Percentiles rank a stretch among this genome's conserved stretches.
These are phyloP conservation scores for Talaromyces proteolyticus DNA, from an alignment of 495 filamentous ascomycete species.

Conservation along the genomic window DNA sequence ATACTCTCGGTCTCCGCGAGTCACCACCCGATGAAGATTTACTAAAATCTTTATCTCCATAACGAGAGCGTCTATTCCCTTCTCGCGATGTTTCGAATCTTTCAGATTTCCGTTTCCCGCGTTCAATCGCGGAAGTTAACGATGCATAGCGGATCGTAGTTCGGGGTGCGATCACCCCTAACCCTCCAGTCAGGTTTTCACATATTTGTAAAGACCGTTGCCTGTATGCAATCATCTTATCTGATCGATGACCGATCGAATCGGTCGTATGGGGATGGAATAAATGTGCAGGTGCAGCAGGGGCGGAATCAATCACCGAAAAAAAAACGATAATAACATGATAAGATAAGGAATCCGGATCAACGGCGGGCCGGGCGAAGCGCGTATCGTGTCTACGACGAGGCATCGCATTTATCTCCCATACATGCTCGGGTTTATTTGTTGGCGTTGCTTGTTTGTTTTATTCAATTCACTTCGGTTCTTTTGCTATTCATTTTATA, in stretches of 20 bases:
- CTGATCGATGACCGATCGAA: too few species aligned
- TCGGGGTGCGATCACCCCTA: neutral
- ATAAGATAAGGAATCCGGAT: neutral
- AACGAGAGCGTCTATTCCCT: constrained; percentile 3
- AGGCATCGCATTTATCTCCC: too few species aligned
- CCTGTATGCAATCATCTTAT: neutral
- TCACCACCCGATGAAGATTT: neutral
- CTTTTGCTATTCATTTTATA: too few species aligned
- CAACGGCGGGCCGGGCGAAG: neutral
- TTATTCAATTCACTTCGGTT: too few species aligned
- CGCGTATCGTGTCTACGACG: too few species aligned
- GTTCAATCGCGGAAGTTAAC: constrained; percentile 49
- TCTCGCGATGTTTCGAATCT: constrained; percentile 9
- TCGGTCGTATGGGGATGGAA: too few species aligned
- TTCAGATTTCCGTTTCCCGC: constrained; percentile 41
- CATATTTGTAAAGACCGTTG: neutral
- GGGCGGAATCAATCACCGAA: neutral
- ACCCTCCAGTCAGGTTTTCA: neutral
- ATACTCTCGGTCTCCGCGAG: too few species aligned
- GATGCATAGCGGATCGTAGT: constrained; percentile 36
- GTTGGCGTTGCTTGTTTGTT: too few species aligned
- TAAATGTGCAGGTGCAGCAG: too few species aligned
- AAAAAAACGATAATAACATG: neutral
- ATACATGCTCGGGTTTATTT: too few species aligned
- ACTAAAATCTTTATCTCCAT: neutral